Evolutionary conservation across 768 basidiomycete species (phyloP).

Genomic region (Xerocomus brunneocitrinus): DNA sequence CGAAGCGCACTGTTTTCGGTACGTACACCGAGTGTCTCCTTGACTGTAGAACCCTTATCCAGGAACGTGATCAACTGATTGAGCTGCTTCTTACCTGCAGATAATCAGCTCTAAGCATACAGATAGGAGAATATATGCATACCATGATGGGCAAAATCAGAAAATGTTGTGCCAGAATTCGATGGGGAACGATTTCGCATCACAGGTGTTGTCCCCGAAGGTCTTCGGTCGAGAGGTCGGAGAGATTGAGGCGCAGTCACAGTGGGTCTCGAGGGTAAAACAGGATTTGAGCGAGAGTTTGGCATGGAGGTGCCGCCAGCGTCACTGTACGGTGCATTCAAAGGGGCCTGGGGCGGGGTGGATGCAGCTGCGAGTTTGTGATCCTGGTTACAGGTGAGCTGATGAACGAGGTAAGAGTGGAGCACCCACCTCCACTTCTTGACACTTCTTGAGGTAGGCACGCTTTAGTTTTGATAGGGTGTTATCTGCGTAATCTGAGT

Average conservation of each 20-base stretch:
- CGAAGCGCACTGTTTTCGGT: constrained; percentile 63
- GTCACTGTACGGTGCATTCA: constrained; percentile 33
- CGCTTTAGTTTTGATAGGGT: constrained; percentile 78
- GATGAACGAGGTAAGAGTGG: constrained; percentile 1
- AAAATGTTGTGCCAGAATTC: constrained; percentile 73
- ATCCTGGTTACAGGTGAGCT: constrained; percentile 44
- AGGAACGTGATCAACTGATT: constrained; percentile 84
- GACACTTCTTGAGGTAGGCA: constrained; percentile 77
- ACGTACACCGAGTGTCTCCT: constrained; percentile 55
- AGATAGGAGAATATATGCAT: not conserved
- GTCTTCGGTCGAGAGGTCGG: constrained; percentile 68
- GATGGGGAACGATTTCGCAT: constrained; percentile 75
- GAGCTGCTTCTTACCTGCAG: constrained; percentile 74
- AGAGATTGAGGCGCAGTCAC: constrained; percentile 72
- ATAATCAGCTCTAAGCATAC: not conserved
- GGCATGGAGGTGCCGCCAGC: constrained; percentile 25
- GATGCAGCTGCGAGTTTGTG: constrained; percentile 48
- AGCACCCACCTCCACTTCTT: constrained; percentile 72
- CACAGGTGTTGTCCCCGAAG: constrained; percentile 53
- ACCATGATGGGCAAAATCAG: constrained; percentile 85
- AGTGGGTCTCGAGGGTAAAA: constrained; percentile 44
- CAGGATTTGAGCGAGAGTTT: constrained; percentile 43
- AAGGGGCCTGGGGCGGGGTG: constrained; percentile 25
- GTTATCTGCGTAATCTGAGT: constrained; percentile 77
- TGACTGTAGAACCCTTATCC: constrained; percentile 66